Percentiles rank a stretch among this genome's conserved stretches.
Evolutionary conservation across 495 filamentous ascomycete genomes (phyloP).

Genomic region (Neurospora sp.): DNA sequence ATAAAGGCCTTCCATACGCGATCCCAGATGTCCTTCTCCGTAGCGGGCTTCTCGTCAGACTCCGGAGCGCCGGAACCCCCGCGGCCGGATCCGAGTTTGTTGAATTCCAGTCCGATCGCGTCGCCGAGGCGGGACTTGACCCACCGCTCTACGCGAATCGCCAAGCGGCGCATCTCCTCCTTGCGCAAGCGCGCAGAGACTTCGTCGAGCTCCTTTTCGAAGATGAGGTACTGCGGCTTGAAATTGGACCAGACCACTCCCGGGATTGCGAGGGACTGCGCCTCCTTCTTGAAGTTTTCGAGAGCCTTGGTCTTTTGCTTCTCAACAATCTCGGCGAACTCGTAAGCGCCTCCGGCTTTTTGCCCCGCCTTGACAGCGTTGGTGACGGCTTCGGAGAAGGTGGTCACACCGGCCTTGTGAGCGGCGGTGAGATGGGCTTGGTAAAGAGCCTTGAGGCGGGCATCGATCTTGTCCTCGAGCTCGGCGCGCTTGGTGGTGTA

Average conservation of each 20-base stretch:
- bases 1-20: slow-evolving; percentile 85
- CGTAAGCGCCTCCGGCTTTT: slow-evolving; percentile 79
- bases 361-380: slow-evolving; percentile 73
- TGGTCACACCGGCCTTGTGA: slow-evolving; percentile 78
- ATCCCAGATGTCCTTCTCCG: slow-evolving; percentile 89
- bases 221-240: slow-evolving; percentile 41
- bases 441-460: slow-evolving; percentile 76
- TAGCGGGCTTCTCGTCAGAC: slow-evolving; percentile 54
- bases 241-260: slow-evolving; percentile 74
- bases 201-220: slow-evolving; percentile 75
- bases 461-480: slow-evolving; percentile 76
- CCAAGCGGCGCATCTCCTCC: slow-evolving; percentile 91
- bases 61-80: slow-evolving; percentile 73
- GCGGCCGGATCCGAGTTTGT: slow-evolving; percentile 78
- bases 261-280: slow-evolving; percentile 59
- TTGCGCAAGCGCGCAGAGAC: slow-evolving; percentile 71
- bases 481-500: slow-evolving; percentile 77
- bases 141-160: slow-evolving; percentile 83
- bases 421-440: slow-evolving; percentile 75
- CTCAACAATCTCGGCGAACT: slow-evolving; percentile 90
- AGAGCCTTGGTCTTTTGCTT: slow-evolving; percentile 67
- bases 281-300: slow-evolving; percentile 66
- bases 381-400: slow-evolving; percentile 77
- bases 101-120: slow-evolving; percentile 87
- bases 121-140: slow-evolving; percentile 80